Evolutionary conservation across 2,329 filamentous ascomycete genomes (phyloP), one percentile per base, ranked within the genome.

Genomic region (Aspergillus clavatus): DNA sequence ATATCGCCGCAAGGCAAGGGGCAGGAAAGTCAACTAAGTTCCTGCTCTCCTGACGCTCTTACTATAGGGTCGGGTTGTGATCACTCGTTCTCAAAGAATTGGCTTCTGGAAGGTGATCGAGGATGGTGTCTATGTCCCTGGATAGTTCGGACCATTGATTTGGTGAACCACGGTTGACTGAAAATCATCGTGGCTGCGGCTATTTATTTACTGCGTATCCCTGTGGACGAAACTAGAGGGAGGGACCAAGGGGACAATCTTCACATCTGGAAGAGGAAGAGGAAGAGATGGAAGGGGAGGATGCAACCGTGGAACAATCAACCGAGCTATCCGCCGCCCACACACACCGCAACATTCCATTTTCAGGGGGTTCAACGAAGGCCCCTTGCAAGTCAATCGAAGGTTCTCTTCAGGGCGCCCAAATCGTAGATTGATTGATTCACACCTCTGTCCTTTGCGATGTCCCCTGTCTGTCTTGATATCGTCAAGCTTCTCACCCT

Each of bases 281-380:
- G n/a, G n/a, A n/a, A n/a, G n/a, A n/a, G n/a, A n/a, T n/a, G n/a
- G n/a, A n/a, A n/a, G n/a, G n/a, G n/a, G n/a, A n/a, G n/a, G n/a
- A n/a, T n/a, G n/a, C 33, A 45, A 48, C 51, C 53, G 50, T 53
- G 53, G 51, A 43, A 47, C 51, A 16, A 19, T 35, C 48, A 50
- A 46, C 53, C 53, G 53, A 54, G 53, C 46, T 50, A 50, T 47
- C 51, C 51, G 53, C 45, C 28, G 7, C 4, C 28, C 18, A 19
- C 47, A 46, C 43, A 49, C 45, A n/a, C n/a, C 51, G 48, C 43
- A 48, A 46, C 38, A 31, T 35, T 21, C 38, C 42, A n/a, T n/a
- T n/a, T n/a, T n/a, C n/a, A n/a, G n/a, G n/a, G n/a, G n/a, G n/a
- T n/a, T n/a, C n/a, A n/a, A n/a, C n/a, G n/a, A n/a, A n/a, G n/a